These are phyloP conservation scores for Pythium monospermum DNA, from an alignment of 352 stramenopile genomes.

Conservation along the genomic window DNA sequence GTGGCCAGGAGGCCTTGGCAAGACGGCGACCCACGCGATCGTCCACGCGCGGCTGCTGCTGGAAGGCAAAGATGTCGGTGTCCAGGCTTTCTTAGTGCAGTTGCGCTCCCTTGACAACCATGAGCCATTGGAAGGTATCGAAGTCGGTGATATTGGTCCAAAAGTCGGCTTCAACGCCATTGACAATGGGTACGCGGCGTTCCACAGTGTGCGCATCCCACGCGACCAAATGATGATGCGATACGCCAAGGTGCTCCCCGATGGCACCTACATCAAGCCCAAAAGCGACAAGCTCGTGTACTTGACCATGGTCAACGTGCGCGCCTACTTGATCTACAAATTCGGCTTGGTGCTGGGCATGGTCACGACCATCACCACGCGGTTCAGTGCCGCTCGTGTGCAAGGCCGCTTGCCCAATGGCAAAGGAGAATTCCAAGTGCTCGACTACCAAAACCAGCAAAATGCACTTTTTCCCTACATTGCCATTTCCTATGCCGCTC, in stretches of 20 bases:
- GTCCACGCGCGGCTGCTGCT: constrained; percentile 84
- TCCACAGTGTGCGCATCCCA: constrained; percentile 87
- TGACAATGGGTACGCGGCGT: constrained; percentile 89
- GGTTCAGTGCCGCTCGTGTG: constrained; percentile 45
- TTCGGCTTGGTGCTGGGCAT: constrained; percentile 11
- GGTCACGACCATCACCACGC: constrained; percentile 45
- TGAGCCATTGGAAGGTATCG: constrained; percentile 79
- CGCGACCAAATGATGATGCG: constrained; percentile 56
- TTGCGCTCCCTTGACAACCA: constrained; percentile 80
- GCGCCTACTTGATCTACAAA: constrained; percentile 21
- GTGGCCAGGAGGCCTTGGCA: constrained; percentile 92
- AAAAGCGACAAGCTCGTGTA: constrained; percentile 67
- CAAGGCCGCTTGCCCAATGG: constrained; percentile 33
- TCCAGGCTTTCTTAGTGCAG: constrained; percentile 94
- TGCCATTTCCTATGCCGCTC: constrained; percentile 37
- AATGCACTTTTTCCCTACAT: constrained; percentile 40
- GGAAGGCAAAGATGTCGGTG: constrained; percentile 60
- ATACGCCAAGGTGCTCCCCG: constrained; percentile 38
- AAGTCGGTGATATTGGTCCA: constrained; percentile 88
- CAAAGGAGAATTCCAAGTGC: constrained; percentile 48
- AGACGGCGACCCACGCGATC: constrained; percentile 90
- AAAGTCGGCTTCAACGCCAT: constrained; percentile 91
- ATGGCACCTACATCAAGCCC: constrained; percentile 55
- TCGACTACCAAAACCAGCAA: constrained; percentile 61
- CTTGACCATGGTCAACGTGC: constrained; percentile 46